Conservation (phyloP, 768 basidiomycete genomes). For the Calocybe indica region DNA sequence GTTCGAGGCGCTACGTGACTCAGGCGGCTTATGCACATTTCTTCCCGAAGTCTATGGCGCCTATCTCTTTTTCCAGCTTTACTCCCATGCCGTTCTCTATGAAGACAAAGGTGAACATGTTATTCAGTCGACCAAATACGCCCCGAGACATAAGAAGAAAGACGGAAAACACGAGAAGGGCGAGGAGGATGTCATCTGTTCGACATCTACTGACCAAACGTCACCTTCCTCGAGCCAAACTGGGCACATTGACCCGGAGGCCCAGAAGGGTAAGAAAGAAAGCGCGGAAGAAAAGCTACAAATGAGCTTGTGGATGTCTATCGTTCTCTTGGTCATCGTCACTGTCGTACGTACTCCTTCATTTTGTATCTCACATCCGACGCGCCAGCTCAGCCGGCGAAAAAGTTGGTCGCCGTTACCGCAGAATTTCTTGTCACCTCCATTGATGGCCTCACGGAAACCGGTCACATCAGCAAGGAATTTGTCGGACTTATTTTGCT, state of each 20-base stretch:
- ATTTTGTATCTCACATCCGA: neutral
- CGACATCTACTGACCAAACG: slow-evolving; percentile 3
- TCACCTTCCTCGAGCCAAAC: slow-evolving; percentile 1
- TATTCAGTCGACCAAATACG: slow-evolving; percentile 28
- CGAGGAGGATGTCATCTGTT: slow-evolving; percentile 1
- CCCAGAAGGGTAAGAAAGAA: slow-evolving; percentile 24
- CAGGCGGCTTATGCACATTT: slow-evolving; percentile 22
- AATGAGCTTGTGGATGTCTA: slow-evolving; percentile 47
- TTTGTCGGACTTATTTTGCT: slow-evolving; percentile 84
- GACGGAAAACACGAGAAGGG: slow-evolving; percentile 15
- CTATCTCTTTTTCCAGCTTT: slow-evolving; percentile 79
- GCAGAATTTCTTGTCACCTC: slow-evolving; percentile 76
- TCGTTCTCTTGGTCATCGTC: slow-evolving; percentile 49
- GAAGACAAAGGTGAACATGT: slow-evolving; percentile 36
- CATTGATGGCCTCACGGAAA: slow-evolving; percentile 64
- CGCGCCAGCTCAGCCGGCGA: slow-evolving; percentile 24
- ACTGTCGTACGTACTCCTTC: slow-evolving; percentile 49
- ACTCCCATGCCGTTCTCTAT: slow-evolving; percentile 70
- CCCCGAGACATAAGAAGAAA: slow-evolving; percentile 13
- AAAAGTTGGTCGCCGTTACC: slow-evolving; percentile 54
- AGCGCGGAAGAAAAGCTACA: slow-evolving; percentile 45
- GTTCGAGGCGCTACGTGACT: slow-evolving; percentile 16
- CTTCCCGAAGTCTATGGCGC: slow-evolving; percentile 55
- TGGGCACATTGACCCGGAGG: slow-evolving; percentile 8
- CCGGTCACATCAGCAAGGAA: slow-evolving; percentile 57